Evolutionary conservation across 2,329 filamentous ascomycete species (phyloP), one percentile per base, ranked within the genome.

Genomic region (Onygenales sp.): DNA sequence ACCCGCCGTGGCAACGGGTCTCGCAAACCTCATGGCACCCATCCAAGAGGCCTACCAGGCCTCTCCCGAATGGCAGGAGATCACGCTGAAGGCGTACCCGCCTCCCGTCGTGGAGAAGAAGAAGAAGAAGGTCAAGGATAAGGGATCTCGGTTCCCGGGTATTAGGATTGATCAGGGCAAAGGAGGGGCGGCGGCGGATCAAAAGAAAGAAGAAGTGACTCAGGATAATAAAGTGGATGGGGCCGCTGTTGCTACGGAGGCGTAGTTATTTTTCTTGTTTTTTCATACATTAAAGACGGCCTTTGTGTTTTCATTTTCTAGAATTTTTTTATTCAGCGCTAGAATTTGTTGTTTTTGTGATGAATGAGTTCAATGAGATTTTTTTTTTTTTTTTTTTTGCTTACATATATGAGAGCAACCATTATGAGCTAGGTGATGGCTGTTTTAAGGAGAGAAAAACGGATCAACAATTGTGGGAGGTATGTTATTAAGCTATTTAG

Each of bases 61-160:
- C 0, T 85, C 81, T 0, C 64, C 78, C 33, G 89, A 91, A 64
- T 97, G 90, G 90, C 86, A 95, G 72, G 82, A 84, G 54, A 79
- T 89, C 52, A 80, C 85, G 50, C 67, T 80, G 51, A 84, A 86
- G 67, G 93, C 91, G 33, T 98, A 97, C 78, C 93, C 93, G 14
- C 82, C 82, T 1, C 76, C 79, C 0, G 76, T 77, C 1, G 75
- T 74, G 67, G 84, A 89, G 75, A 87, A 89, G 72, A 82, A 82
- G 63, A 70, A 80, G 61, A 86, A 87, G 76, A 88, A 88, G 73
- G 76, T 77, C 57, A 93, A 91, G 78, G 82, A 91, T 63, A 84
- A 85, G 71, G 87, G 87, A 1, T 79, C 81, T 1, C 77, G 80
- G 56, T 79, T 84, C 65, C 85, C 83, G 0, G 80, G 79, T 36